A percentile compares a stretch with the other conserved stretches of the same genome.
Conservation (phyloP, 805 yeast species). For the Candida maltosa region DNA sequence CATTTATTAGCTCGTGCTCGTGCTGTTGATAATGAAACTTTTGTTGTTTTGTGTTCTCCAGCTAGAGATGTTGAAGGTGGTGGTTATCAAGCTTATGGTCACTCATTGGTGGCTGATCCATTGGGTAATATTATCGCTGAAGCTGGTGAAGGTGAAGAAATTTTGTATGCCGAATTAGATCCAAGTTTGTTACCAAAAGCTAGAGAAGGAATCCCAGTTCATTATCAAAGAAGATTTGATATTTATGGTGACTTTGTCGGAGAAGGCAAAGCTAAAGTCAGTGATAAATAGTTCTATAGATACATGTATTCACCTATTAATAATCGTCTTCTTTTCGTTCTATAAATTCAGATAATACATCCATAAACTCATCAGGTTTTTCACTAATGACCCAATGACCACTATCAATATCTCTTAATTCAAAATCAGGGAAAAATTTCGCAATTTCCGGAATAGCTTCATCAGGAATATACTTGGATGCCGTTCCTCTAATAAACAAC, state of each 20-base stretch:
- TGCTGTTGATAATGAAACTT: constrained; percentile 72
- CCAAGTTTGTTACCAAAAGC: constrained; percentile 36
- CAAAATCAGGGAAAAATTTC: constrained; percentile 73
- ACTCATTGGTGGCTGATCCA: constrained; percentile 43
- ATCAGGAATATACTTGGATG: constrained; percentile 77
- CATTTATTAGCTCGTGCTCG: constrained; percentile 68
- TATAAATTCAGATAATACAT: constrained; percentile 58
- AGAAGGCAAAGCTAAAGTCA: constrained; percentile 24
- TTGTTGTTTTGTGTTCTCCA: constrained; percentile 80
- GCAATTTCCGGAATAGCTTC: constrained; percentile 75
- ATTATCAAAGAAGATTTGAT: constrained; percentile 41
- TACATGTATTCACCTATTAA: background rate
- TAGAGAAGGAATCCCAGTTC: constrained; percentile 40
- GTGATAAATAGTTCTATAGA: constrained; percentile 17
- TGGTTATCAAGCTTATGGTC: constrained; percentile 47
- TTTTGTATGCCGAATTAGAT: constrained; percentile 40
- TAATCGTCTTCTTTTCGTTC: constrained; percentile 40
- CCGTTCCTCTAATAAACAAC: constrained; percentile 74
- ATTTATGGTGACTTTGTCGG: constrained; percentile 36
- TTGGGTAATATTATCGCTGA: constrained; percentile 39
- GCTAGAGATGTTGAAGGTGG: constrained; percentile 63
- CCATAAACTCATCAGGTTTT: constrained; percentile 74
- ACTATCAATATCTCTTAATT: constrained; percentile 67
- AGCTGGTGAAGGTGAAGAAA: constrained; percentile 45
- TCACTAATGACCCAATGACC: constrained; percentile 96